Evolutionary conservation across 148 eudicot species (phyloP).

Genomic region (Polygonum maritimum): DNA sequence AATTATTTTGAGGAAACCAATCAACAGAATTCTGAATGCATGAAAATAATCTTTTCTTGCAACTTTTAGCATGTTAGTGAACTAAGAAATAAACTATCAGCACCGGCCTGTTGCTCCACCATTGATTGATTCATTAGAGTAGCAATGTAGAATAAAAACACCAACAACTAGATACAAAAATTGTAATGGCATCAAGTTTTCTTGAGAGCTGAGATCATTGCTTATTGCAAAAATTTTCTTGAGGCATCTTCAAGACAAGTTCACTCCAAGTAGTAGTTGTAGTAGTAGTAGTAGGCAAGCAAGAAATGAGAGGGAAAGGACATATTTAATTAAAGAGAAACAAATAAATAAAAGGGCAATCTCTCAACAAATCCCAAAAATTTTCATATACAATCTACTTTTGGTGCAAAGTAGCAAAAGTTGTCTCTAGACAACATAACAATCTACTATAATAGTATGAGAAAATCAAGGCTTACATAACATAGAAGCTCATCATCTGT

Average conservation of each 20-base stretch:
- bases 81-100: background rate
- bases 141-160: background rate
- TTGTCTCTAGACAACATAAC: background rate
- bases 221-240: background rate
- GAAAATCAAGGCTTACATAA: background rate
- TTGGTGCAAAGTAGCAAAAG: slow-evolving; percentile 10
- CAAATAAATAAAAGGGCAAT: background rate
- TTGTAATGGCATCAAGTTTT: background rate
- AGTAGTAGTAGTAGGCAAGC: no score
- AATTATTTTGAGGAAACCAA: background rate
- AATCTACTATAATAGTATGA: background rate
- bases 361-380: background rate
- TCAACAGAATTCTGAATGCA: background rate
- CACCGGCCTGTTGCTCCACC: no score
- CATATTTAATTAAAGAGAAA: background rate
- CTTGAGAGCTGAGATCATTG: background rate
- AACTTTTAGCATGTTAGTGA: background rate
- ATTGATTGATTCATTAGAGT: background rate
- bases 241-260: background rate
- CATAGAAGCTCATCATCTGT: slow-evolving; percentile 21
- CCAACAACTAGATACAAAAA: background rate
- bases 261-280: background rate
- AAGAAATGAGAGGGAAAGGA: background rate
- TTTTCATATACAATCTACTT: background rate
- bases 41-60: background rate